Conservation (phyloP, 2,329 filamentous ascomycete genomes). For the Rhynchosporium graminicola region DNA sequence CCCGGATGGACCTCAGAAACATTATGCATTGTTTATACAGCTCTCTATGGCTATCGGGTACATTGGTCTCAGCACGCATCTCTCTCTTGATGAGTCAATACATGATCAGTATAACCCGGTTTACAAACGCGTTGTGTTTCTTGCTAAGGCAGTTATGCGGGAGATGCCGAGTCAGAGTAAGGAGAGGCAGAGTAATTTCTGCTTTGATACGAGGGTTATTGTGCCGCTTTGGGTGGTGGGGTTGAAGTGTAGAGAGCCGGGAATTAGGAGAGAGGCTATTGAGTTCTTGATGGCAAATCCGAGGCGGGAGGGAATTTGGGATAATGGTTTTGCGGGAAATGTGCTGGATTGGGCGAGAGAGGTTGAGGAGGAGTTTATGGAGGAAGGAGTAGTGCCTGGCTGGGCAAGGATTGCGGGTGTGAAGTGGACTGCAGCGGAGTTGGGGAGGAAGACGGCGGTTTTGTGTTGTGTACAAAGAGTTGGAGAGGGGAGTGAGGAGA, state of each 20-base stretch:
- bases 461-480: slow-evolving; percentile 9
- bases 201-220: slow-evolving; percentile 63
- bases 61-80: slow-evolving; percentile 22
- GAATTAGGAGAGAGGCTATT: slow-evolving; percentile 60
- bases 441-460: slow-evolving; percentile 5
- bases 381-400: slow-evolving; percentile 21
- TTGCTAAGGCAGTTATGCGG: slow-evolving; percentile 23
- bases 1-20: slow-evolving; percentile 18
- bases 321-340: slow-evolving; percentile 28
- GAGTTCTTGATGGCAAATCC: slow-evolving; percentile 59
- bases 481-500: slow-evolving; percentile 9
- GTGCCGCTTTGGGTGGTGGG: slow-evolving; percentile 65
- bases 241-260: slow-evolving; percentile 60
- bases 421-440: slow-evolving; percentile 5
- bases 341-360: slow-evolving; percentile 27
- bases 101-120: slow-evolving; percentile 28
- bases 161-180: slow-evolving; percentile 19
- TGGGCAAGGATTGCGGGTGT: slow-evolving; percentile 25
- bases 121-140: slow-evolving; percentile 21
- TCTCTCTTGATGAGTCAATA: slow-evolving; percentile 23
- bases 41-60: slow-evolving; percentile 24
- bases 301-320: slow-evolving; percentile 61
- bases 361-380: slow-evolving; percentile 27
- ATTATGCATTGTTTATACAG: slow-evolving; percentile 25
- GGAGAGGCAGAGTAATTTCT: slow-evolving; percentile 46